Percentiles rank a stretch among this genome's conserved stretches.
Conservation (phyloP, 1,139 yeast species). For the Debaryomyces nepalensis region DNA sequence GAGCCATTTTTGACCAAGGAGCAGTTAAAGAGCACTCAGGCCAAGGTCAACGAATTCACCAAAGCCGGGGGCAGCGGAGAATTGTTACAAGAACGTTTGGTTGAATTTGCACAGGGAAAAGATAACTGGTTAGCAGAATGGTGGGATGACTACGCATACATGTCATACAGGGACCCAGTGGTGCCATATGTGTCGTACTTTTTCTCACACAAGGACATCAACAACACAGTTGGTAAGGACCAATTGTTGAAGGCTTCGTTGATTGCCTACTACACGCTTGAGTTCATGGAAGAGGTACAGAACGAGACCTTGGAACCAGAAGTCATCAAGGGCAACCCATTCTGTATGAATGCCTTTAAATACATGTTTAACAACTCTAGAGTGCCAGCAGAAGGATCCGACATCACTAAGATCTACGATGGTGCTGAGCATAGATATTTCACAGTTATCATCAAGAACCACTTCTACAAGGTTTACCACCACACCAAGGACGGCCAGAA, state of each 20-base stretch:
- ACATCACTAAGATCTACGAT: conserved; percentile 56
- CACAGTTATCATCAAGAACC: conserved; percentile 73
- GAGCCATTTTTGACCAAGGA: conserved; percentile 62
- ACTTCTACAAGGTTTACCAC: conserved; percentile 81
- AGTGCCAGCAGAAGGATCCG: conserved; percentile 66
- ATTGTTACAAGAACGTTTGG: conserved; percentile 67
- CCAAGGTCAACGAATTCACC: conserved; percentile 68
- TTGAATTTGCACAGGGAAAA: conserved; percentile 58
- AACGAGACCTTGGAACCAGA: conserved; percentile 75
- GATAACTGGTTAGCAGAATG: conserved; percentile 91
- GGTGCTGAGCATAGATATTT: conserved; percentile 68
- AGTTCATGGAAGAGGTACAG: conserved; percentile 60
- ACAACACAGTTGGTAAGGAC: conserved; percentile 60
- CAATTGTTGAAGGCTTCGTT: conserved; percentile 77
- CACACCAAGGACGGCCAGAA: conserved; percentile 59
- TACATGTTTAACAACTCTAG: conserved; percentile 92
- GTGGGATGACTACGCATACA: conserved; percentile 95
- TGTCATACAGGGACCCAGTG: conserved; percentile 90
- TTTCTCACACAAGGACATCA: conserved; percentile 75
- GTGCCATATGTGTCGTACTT: conserved; percentile 94
- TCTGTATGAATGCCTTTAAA: conserved; percentile 91
- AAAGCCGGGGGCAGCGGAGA: conserved; percentile 68
- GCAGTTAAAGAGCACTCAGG: conserved; percentile 60
- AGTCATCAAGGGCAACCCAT: conserved; percentile 77
- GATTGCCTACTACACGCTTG: conserved; percentile 58